Evolutionary conservation across 1,284 basidiomycete genomes (phyloP).

Genomic region (Uromyces viciae-fabae): DNA sequence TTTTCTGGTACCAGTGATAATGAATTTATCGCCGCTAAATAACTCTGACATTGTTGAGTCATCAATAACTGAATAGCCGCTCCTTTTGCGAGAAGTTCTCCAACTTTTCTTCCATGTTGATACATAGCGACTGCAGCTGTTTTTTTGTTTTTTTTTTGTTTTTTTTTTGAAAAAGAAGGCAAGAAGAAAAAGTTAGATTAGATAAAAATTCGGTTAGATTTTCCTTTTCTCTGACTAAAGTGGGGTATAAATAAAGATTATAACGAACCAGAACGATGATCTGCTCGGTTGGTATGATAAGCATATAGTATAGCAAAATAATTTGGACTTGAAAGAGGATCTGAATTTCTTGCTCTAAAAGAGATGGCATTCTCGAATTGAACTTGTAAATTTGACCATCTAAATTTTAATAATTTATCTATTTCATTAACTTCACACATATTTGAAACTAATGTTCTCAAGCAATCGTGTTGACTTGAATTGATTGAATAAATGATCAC

Average conservation of each 20-base stretch:
- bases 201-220: not conserved
- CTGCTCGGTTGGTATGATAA: slow-evolving; percentile 76
- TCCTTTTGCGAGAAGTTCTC: slow-evolving; percentile 60
- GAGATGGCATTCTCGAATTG: slow-evolving; percentile 84
- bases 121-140: slow-evolving; percentile 93
- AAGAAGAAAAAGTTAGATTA: not conserved
- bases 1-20: slow-evolving; percentile 74
- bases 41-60: slow-evolving; percentile 72
- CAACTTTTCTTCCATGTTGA: slow-evolving; percentile 77
- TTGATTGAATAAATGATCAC: too few relatives aligned
- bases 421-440: slow-evolving; percentile 90
- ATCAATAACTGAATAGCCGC: slow-evolving; percentile 62
- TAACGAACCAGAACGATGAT: slow-evolving; percentile 52
- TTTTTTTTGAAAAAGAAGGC: slow-evolving; percentile 7
- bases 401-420: slow-evolving; percentile 72
- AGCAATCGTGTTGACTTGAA: slow-evolving; percentile 72
- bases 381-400: slow-evolving; percentile 77
- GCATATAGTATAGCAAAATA: slow-evolving; percentile 93
- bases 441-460: slow-evolving; percentile 72
- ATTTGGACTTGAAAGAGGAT: slow-evolving; percentile 76
- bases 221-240: not conserved
- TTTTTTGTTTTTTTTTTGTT: too few relatives aligned
- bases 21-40: slow-evolving; percentile 82
- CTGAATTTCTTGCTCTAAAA: slow-evolving; percentile 90
- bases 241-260: slow-evolving; percentile 49